A percentile compares a stretch with the other conserved stretches of the same genome.
Conservation (phyloP, 2,329 filamentous ascomycete species). For the Meredithiella fracta region DNA sequence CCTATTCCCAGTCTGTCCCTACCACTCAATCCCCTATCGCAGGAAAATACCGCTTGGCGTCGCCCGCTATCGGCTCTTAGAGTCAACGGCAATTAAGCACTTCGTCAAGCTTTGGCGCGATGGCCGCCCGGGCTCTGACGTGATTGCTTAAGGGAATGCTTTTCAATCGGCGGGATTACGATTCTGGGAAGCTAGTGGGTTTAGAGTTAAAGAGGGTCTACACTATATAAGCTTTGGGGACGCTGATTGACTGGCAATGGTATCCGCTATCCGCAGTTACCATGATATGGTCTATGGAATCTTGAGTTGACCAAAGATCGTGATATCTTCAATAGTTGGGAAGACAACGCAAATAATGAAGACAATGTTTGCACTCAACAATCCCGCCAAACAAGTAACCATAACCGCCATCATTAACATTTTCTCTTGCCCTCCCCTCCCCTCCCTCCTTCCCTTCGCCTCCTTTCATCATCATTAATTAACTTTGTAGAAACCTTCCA, state of each 20-base stretch:
- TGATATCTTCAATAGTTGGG: too few relatives aligned
- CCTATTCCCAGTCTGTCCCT: neutral
- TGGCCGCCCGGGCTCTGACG: neutral
- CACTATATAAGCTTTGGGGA: neutral
- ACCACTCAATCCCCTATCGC: neutral
- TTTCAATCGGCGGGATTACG: too few relatives aligned
- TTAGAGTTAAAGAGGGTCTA: neutral
- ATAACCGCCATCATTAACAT: too few relatives aligned
- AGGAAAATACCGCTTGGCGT: slow-evolving; percentile 3
- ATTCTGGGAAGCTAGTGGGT: neutral
- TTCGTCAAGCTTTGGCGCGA: neutral
- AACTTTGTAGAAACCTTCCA: neutral
- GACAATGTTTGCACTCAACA: too few relatives aligned
- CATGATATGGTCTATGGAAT: too few relatives aligned
- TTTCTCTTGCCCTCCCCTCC: neutral
- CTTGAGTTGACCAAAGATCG: too few relatives aligned
- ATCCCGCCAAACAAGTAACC: too few relatives aligned
- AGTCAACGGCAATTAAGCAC: neutral
- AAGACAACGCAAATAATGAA: too few relatives aligned
- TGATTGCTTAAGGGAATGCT: neutral
- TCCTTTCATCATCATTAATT: too few relatives aligned
- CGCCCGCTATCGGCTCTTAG: slow-evolving; percentile 9
- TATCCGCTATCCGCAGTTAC: too few relatives aligned
- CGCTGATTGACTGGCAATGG: too few relatives aligned
- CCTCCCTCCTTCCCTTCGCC: too few relatives aligned